Base-by-base conservation (phyloP, 306 rosid species). In the Quercus mongolica region DNA sequence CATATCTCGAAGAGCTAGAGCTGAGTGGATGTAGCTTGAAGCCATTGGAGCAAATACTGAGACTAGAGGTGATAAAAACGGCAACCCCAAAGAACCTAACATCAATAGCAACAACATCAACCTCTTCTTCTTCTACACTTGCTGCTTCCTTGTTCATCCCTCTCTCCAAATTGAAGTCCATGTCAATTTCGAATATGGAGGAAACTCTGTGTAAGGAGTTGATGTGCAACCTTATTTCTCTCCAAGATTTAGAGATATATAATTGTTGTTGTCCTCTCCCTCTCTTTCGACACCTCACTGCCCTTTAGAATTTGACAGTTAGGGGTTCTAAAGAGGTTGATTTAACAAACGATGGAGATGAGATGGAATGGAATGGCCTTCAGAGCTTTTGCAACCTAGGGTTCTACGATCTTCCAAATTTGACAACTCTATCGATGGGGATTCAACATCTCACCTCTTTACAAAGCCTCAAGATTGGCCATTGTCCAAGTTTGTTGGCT, bases 251-350 rank as follows among this genome's bases (percentile, higher is more conserved):
- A 35, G 0, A 0, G 9, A 35, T 35, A 35, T 0, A 1, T 0
- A 0, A 35, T 44, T 44, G 51, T 44, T 11, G 3, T 46, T 14
- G 14, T 46, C 14, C 52, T 46, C 14, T 46, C 14, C 14, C 52
- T 10, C 52, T 8, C 12, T 9, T 1, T 46, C 52, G 14, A 46
- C 52, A 46, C 10, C 52, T 46, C 52, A 46, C 26, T 13, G 11
- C 26, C 15, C 28, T 79, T 56, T 10, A 2, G 2, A 1, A 12
- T 0, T 41, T 79, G 19, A 0, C 0, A 9, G n/a, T 79, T 62
- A 0, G 0, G 0, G 0, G 0, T 2, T 71, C 0, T 28, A 33
- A 71, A 18, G 23, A 71, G 13, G 6, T 71, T 49, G 77, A 64
- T 5, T 72, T 46, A 11, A 8, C 52, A 46, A 46, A 46, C 41